A percentile compares a stretch with the other conserved stretches of the same genome.
Conservation (phyloP, 2,329 filamentous ascomycete genomes). For the Aspergillus pseudotamarii region DNA sequence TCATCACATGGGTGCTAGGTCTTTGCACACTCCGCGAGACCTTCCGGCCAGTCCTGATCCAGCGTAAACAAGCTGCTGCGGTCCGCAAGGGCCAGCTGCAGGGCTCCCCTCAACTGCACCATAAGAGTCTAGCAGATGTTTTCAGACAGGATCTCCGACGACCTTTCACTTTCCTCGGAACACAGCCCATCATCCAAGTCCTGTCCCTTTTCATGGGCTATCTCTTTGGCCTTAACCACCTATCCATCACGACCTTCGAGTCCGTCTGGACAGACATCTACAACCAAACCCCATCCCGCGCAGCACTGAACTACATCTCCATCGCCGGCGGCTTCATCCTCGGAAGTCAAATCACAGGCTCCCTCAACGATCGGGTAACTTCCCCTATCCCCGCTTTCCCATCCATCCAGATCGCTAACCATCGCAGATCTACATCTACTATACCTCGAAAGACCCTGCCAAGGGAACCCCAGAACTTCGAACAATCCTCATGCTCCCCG, state of each 20-base stretch:
- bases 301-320: neutral
- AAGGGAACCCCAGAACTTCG: neutral
- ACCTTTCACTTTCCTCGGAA: neutral
- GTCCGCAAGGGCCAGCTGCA: neutral
- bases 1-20: neutral
- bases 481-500: neutral
- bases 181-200: neutral
- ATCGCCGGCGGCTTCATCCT: neutral
- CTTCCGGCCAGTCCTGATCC: neutral
- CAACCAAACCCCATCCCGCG: neutral
- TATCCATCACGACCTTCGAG: neutral
- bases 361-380: neutral
- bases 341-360: neutral
- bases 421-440: neutral
- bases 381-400: too few species aligned
- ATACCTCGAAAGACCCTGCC: neutral
- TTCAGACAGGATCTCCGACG: neutral
- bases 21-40: neutral
- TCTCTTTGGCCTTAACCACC: neutral
- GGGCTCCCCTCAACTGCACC: neutral
- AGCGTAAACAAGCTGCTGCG: neutral
- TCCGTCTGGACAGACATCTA: neutral
- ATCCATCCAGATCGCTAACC: neutral
- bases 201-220: neutral
- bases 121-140: neutral